Conservation (phyloP, 1,139 yeast species). For the Yamadazyma dendronema region DNA sequence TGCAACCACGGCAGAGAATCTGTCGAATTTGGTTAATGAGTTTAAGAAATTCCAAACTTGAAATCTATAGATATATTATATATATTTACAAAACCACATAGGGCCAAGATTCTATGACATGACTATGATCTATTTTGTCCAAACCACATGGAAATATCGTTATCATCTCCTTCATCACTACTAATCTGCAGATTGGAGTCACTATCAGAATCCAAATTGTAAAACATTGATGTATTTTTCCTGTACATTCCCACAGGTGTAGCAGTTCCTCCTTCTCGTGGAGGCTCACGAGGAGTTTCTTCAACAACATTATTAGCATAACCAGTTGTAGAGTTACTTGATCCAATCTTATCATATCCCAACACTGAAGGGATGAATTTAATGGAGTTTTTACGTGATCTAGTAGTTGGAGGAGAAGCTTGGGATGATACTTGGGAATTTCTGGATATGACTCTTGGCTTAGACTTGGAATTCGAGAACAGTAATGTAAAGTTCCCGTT, state of each 20-base stretch:
- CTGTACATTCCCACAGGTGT: slow-evolving; percentile 16
- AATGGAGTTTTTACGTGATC: slow-evolving; percentile 28
- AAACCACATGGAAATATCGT: slow-evolving; percentile 31
- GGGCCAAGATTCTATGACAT: not conserved
- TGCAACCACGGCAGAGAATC: slow-evolving; percentile 35
- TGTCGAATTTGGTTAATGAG: slow-evolving; percentile 24
- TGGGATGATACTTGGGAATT: slow-evolving; percentile 9
- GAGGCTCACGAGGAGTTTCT: not conserved
- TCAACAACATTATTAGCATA: too few relatives aligned
- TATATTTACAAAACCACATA: not conserved
- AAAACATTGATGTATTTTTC: slow-evolving; percentile 30
- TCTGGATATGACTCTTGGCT: slow-evolving; percentile 6
- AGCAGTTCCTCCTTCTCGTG: slow-evolving; percentile 1
- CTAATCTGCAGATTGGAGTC: slow-evolving; percentile 17
- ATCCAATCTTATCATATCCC: slow-evolving; percentile 6
- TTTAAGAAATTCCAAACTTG: slow-evolving; percentile 13
- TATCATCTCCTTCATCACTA: slow-evolving; percentile 17
- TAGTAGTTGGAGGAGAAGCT: slow-evolving; percentile 7
- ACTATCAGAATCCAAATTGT: slow-evolving; percentile 29
- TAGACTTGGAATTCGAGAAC: slow-evolving; percentile 15
- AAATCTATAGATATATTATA: not conserved
- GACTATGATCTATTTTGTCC: slow-evolving; percentile 24
- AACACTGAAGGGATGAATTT: slow-evolving; percentile 32
- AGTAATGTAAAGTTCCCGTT: slow-evolving; percentile 21
- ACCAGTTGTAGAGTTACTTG: slow-evolving; percentile 6